phyloP scores from a whole-genome alignment of 2,329 filamentous ascomycete genomes.

The Fusarium tupiense region DNA sequence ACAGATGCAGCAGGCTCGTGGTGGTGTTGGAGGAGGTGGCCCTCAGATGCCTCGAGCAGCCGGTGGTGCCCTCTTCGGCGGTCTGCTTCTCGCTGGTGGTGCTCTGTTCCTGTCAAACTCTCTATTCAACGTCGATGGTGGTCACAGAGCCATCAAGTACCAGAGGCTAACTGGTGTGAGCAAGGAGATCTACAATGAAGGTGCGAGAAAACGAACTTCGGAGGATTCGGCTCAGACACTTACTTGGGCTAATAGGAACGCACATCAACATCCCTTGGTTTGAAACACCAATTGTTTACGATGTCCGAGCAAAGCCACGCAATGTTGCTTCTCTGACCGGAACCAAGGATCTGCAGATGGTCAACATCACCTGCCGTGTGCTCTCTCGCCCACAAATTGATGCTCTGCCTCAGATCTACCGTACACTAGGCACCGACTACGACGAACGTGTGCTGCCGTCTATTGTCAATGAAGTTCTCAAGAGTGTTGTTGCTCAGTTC shows the following conservation, averaged over 20 bases:
- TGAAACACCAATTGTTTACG: conserved; percentile 95
- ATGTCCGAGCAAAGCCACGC: conserved; percentile 96
- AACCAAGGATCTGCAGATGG: conserved; percentile 99
- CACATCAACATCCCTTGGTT: conserved; percentile 96
- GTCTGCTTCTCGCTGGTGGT: conserved; percentile 59
- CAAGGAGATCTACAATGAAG: conserved; percentile 97
- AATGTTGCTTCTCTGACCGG: conserved; percentile 97
- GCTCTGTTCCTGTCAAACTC: conserved; percentile 66
- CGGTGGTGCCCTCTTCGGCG: conserved; percentile 53
- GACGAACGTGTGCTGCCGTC: conserved; percentile 96
- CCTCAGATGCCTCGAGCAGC: conserved; percentile 54
- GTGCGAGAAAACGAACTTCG: conserved; percentile 55
- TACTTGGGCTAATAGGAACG: conserved; percentile 69
- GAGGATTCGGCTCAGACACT: conserved; percentile 29
- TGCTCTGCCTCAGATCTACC: conserved; percentile 94
- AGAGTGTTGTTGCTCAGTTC: conserved; percentile 99
- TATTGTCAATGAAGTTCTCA: conserved; percentile 98
- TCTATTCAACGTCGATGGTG: conserved; percentile 90
- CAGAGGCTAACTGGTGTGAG: conserved; percentile 89
- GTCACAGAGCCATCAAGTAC: conserved; percentile 99
- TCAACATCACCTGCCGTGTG: conserved; percentile 99
- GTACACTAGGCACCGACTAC: conserved; percentile 93
- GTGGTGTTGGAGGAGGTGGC: conserved; percentile 55
- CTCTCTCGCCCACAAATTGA: conserved; percentile 89
- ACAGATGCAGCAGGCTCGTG: conserved; percentile 57